A percentile compares a stretch with the other conserved stretches of the same genome.
phyloP scores from a whole-genome alignment of 345 rosid species.

The Gynandropsis gynandra region DNA sequence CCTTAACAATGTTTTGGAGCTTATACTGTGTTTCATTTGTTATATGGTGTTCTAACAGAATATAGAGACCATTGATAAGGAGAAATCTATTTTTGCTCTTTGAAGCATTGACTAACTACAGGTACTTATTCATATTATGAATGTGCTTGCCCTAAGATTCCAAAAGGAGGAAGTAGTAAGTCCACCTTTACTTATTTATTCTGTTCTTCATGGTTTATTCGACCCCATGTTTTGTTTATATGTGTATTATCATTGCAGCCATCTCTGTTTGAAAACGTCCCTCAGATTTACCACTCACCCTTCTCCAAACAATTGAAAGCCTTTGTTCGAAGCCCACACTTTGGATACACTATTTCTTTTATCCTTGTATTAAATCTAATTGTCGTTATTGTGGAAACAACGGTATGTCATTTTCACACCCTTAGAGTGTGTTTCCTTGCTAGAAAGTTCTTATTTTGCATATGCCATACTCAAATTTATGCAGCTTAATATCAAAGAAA shows the following conservation, averaged over 20 bases:
- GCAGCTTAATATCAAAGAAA: slow-evolving; percentile 92
- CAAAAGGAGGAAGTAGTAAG: slow-evolving; percentile 89
- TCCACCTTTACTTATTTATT: slow-evolving; percentile 22
- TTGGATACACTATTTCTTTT: too few relatives aligned
- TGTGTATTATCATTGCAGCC: slow-evolving; percentile 46
- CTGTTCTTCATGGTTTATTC: slow-evolving; percentile 27
- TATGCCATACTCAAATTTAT: slow-evolving; percentile 11
- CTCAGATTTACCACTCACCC: slow-evolving; percentile 48
- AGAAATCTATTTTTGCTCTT: slow-evolving; percentile 66
- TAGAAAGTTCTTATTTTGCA: background rate
- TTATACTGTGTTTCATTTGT: background rate
- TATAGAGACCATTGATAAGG: too few relatives aligned
- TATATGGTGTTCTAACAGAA: slow-evolving; percentile 37
- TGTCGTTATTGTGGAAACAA: slow-evolving; percentile 84
- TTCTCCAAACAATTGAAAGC: too few relatives aligned
- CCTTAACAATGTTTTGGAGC: too few relatives aligned
- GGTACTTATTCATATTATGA: slow-evolving; percentile 37
- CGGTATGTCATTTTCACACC: slow-evolving; percentile 49
- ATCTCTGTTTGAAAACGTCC: slow-evolving; percentile 57
- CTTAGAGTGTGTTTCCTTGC: slow-evolving; percentile 9
- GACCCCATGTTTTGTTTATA: slow-evolving; percentile 35
- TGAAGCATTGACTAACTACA: slow-evolving; percentile 75
- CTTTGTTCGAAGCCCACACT: too few relatives aligned
- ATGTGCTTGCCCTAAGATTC: too few relatives aligned
- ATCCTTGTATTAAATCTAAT: slow-evolving; percentile 66